Percentiles rank a stretch among this genome's conserved stretches.
These are phyloP conservation scores for Diddensiella transvaalensis DNA, from an alignment of 805 yeast species.

Conservation along the genomic window DNA sequence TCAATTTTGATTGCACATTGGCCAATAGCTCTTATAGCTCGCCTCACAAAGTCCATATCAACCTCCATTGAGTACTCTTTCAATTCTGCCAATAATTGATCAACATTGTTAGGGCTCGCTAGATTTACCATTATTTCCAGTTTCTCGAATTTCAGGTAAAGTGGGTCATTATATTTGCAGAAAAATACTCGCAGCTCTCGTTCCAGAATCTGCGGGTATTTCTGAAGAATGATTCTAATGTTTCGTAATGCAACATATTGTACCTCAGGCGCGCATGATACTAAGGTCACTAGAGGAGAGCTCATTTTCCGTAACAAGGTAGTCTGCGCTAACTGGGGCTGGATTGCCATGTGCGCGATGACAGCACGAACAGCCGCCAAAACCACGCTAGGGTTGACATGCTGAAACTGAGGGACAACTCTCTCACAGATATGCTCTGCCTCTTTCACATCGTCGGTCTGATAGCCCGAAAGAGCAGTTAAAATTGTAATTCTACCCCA, in stretches of 20 bases:
- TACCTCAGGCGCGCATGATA: slow-evolving; percentile 88
- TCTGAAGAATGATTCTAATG: slow-evolving; percentile 82
- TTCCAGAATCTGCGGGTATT: slow-evolving; percentile 74
- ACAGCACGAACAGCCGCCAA: slow-evolving; percentile 79
- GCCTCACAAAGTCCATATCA: slow-evolving; percentile 83
- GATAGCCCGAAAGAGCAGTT: slow-evolving; percentile 76
- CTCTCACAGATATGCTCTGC: slow-evolving; percentile 84
- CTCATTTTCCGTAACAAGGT: slow-evolving; percentile 63
- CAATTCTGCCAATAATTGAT: slow-evolving; percentile 65
- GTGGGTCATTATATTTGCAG: slow-evolving; percentile 85
- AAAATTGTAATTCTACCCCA: slow-evolving; percentile 96
- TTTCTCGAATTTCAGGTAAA: slow-evolving; percentile 93
- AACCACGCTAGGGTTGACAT: slow-evolving; percentile 94
- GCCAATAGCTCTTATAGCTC: slow-evolving; percentile 86
- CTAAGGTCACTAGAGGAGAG: slow-evolving; percentile 82
- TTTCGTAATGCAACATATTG: slow-evolving; percentile 92
- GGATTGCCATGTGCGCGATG: slow-evolving; percentile 50
- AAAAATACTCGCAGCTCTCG: slow-evolving; percentile 85
- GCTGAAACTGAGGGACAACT: slow-evolving; percentile 92
- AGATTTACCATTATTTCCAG: slow-evolving; percentile 78
- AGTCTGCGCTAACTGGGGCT: slow-evolving; percentile 38
- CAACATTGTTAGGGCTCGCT: slow-evolving; percentile 62
- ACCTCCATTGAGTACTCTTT: slow-evolving; percentile 88
- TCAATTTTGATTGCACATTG: slow-evolving; percentile 79
- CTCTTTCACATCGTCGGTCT: slow-evolving; percentile 56